phyloP scores from a whole-genome alignment of 2,329 filamentous ascomycete species.

The Aurifilum marmelostoma region DNA sequence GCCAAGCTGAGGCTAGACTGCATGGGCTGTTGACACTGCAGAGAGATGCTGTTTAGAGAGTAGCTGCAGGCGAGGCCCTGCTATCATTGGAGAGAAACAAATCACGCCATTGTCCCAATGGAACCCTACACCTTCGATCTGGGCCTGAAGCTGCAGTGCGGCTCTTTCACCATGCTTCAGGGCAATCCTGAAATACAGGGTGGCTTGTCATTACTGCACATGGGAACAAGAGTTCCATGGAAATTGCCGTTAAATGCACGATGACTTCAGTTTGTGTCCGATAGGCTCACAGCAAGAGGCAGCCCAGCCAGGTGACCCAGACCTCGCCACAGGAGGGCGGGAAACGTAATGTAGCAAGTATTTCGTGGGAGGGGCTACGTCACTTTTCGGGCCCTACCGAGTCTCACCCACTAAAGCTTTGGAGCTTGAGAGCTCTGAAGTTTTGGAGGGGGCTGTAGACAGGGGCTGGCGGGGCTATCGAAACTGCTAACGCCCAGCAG shows the following conservation, averaged over 20 bases:
- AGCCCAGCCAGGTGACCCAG: background rate
- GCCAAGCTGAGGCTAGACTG: background rate
- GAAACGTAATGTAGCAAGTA: background rate
- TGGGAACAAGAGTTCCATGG: background rate
- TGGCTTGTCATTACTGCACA: background rate
- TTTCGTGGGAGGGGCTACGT: slow-evolving; percentile 1
- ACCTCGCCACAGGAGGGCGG: background rate
- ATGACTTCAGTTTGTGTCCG: background rate
- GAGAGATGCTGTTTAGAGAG: slow-evolving; percentile 18
- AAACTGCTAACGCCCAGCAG: background rate
- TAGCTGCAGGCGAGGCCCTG: slow-evolving; percentile 12
- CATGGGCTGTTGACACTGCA: background rate
- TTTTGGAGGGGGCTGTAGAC: background rate
- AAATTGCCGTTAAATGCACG: background rate
- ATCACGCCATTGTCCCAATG: slow-evolving; percentile 18
- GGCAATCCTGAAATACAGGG: background rate
- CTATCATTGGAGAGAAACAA: slow-evolving; percentile 14
- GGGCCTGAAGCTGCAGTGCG: background rate
- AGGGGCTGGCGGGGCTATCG: background rate
- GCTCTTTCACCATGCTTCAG: background rate
- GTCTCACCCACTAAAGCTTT: background rate
- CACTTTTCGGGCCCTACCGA: slow-evolving; percentile 18
- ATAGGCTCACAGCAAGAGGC: background rate
- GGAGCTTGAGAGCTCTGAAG: background rate
- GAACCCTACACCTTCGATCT: background rate